A percentile compares a stretch with the other conserved stretches of the same genome.
Evolutionary conservation across 352 stramenopile species (phyloP).

Genomic region (Blastocystis sp.): DNA sequence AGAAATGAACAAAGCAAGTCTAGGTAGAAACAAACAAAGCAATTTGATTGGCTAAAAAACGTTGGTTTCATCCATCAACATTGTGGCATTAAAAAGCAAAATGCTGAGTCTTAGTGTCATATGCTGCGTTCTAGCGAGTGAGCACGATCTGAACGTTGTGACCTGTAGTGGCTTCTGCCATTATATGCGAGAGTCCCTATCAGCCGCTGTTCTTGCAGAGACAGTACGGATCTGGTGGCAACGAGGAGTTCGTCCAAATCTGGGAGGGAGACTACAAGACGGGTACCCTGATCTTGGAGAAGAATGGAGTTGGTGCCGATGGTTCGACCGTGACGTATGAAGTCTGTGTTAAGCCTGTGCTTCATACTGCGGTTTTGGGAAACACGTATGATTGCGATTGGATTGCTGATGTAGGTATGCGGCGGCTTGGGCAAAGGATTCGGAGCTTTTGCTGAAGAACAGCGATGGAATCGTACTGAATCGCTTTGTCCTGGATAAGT

Average conservation of each 20-base stretch:
- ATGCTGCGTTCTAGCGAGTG: neutral
- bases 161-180: neutral
- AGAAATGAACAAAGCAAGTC: too few relatives aligned
- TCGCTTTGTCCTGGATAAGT: neutral
- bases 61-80: too few relatives aligned
- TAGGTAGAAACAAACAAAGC: too few relatives aligned
- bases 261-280: constrained; percentile 12
- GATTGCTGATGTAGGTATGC: neutral
- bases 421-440: neutral
- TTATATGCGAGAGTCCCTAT: neutral
- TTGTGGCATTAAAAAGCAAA: too few relatives aligned
- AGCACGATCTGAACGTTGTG: neutral
- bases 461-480: neutral
- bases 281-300: neutral
- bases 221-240: neutral
- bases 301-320: neutral
- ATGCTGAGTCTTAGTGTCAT: neutral
- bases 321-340: neutral
- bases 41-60: too few relatives aligned
- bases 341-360: neutral
- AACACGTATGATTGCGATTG: neutral
- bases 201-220: neutral
- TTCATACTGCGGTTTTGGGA: neutral
- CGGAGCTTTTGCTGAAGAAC: neutral
- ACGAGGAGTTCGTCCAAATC: neutral